Conservation (phyloP, 1,284 basidiomycete species). For the Mycena sp. region DNA sequence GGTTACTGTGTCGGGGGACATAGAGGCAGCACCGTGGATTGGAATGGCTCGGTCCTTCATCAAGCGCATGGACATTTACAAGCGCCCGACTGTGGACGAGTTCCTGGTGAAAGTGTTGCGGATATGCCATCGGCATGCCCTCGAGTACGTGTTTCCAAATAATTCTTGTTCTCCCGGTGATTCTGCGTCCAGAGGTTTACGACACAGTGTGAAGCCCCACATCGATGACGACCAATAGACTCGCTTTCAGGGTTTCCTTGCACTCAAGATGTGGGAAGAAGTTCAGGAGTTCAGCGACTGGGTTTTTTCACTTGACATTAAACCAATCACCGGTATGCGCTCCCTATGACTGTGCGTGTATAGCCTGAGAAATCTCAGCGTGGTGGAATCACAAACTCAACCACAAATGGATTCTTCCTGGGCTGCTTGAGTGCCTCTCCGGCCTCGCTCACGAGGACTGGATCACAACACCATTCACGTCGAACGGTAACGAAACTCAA, state of each 20-base stretch:
- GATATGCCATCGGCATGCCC: background rate
- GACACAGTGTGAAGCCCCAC: no score
- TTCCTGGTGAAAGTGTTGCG: background rate
- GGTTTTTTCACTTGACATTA: no score
- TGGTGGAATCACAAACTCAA: slow-evolving; percentile 6
- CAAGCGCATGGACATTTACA: background rate
- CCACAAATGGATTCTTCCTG: slow-evolving; percentile 4
- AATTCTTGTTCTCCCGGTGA: background rate
- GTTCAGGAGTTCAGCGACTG: no score
- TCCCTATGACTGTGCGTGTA: no score
- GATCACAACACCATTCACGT: background rate
- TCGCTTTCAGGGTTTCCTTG: no score
- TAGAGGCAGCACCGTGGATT: no score
- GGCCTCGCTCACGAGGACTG: background rate
- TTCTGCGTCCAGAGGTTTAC: background rate
- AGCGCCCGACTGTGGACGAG: background rate
- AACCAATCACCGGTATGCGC: no score
- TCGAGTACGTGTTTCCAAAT: background rate
- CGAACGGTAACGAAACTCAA: background rate
- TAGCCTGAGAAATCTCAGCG: background rate
- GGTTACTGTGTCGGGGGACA: no score
- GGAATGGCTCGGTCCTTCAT: background rate
- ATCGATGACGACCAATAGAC: no score
- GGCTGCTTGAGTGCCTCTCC: background rate
- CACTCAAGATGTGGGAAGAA: no score